Evolutionary conservation across 352 stramenopile genomes (phyloP).

Genomic region (Phytopythium oedochilum): DNA sequence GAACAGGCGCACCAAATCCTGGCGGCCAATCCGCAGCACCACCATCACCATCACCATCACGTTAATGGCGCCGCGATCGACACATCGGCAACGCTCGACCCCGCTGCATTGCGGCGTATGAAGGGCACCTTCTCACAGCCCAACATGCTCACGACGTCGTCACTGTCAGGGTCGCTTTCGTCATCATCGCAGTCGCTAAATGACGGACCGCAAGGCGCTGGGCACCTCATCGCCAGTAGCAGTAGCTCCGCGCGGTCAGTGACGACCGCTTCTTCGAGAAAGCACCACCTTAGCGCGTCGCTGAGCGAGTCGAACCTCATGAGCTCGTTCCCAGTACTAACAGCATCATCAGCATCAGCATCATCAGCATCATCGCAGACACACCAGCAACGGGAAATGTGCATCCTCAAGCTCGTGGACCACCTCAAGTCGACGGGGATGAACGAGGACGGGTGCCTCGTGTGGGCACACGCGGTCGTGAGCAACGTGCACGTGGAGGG

Average conservation of each 20-base stretch:
- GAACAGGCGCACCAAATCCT: background rate
- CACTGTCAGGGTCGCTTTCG: background rate
- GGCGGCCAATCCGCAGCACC: slow-evolving; percentile 6
- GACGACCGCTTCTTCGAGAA: background rate
- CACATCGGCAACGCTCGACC: slow-evolving; percentile 1
- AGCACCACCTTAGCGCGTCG: slow-evolving; percentile 13
- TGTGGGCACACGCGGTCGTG: slow-evolving; percentile 70
- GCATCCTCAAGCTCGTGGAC: slow-evolving; percentile 47
- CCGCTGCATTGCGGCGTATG: slow-evolving; percentile 12
- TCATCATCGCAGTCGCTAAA: slow-evolving; percentile 4
- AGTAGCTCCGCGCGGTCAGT: background rate
- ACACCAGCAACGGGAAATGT: slow-evolving; percentile 35
- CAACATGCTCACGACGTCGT: slow-evolving; percentile 14
- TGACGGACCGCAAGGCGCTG: background rate
- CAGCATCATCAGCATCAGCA: no score
- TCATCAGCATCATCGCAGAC: slow-evolving; percentile 25
- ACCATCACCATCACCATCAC: slow-evolving; percentile 22
- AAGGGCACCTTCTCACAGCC: slow-evolving; percentile 23
- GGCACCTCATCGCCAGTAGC: background rate
- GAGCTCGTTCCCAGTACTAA: slow-evolving; percentile 9
- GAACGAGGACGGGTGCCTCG: slow-evolving; percentile 43
- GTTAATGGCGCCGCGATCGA: slow-evolving; percentile 5
- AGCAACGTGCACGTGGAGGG: slow-evolving; percentile 20
- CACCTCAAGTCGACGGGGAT: slow-evolving; percentile 33
- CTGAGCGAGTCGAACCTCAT: slow-evolving; percentile 37